phyloP scores from a whole-genome alignment of 2,329 filamentous ascomycete species.

The Neocucurbitaria cava region DNA sequence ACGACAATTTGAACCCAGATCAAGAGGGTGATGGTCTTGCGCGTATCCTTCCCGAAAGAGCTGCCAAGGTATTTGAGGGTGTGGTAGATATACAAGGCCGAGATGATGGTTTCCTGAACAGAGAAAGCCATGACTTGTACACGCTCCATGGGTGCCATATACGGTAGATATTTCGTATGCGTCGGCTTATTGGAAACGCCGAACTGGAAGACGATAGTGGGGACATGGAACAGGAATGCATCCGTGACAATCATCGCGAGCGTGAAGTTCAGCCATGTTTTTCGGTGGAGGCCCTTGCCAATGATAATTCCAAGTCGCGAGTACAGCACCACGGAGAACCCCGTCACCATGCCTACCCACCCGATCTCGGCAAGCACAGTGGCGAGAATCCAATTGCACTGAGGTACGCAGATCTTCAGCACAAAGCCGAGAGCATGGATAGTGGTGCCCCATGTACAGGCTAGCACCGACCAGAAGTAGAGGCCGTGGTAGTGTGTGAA shows the following conservation, averaged over 20 bases:
- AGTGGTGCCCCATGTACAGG: slow-evolving; percentile 49
- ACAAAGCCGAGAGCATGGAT: slow-evolving; percentile 49
- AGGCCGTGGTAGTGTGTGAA: slow-evolving; percentile 52
- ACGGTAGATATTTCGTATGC: not conserved
- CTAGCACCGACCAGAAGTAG: slow-evolving; percentile 56
- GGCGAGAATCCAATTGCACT: slow-evolving; percentile 4
- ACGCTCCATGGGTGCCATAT: slow-evolving; percentile 17
- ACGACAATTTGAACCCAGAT: slow-evolving; percentile 15
- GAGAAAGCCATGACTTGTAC: slow-evolving; percentile 48
- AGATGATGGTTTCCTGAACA: slow-evolving; percentile 38
- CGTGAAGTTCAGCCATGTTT: slow-evolving; percentile 40
- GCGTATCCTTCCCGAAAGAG: slow-evolving; percentile 19
- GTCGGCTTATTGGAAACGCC: not conserved
- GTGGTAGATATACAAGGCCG: slow-evolving; percentile 57
- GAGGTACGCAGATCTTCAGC: slow-evolving; percentile 47
- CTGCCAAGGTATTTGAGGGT: slow-evolving; percentile 51
- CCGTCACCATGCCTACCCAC: slow-evolving; percentile 65
- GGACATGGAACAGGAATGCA: slow-evolving; percentile 58
- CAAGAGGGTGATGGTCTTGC: slow-evolving; percentile 11
- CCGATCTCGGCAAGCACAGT: slow-evolving; percentile 52
- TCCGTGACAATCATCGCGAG: slow-evolving; percentile 63
- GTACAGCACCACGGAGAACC: slow-evolving; percentile 65
- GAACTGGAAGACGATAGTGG: slow-evolving; percentile 51
- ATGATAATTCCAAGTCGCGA: slow-evolving; percentile 65
- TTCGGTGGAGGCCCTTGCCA: slow-evolving; percentile 54